A percentile compares a stretch with the other conserved stretches of the same genome.
These are phyloP conservation scores for Starmerella sp. DNA, from an alignment of 805 yeast species.

Conservation along the genomic window DNA sequence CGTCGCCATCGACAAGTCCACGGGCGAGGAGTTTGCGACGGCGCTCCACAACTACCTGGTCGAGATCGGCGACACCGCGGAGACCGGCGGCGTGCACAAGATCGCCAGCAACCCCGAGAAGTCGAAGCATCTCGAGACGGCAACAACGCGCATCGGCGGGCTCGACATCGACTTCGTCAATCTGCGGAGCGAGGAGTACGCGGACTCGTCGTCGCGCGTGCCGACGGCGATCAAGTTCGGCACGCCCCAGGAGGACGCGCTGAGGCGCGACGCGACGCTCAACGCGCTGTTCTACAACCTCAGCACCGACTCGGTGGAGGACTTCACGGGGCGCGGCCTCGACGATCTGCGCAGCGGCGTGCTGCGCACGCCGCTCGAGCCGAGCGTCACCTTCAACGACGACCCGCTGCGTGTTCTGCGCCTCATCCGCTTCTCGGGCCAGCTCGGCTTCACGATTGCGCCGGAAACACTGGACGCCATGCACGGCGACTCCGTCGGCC, in stretches of 20 bases:
- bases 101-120: conserved; percentile 90
- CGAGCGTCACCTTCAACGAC: conserved; percentile 75
- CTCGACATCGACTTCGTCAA: conserved; percentile 91
- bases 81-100: conserved; percentile 45
- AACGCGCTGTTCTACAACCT: conserved; percentile 87
- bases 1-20: conserved; percentile 71
- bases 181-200: conserved; percentile 74
- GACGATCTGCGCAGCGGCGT: conserved; percentile 59
- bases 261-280: conserved; percentile 87
- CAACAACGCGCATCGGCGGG: conserved; percentile 76
- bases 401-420: conserved; percentile 89
- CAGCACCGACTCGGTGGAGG: conserved; percentile 59
- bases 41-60: conserved; percentile 43
- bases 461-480: conserved; percentile 48
- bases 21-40: conserved; percentile 79
- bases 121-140: conserved; percentile 92
- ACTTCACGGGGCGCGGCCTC: conserved; percentile 67
- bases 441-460: conserved; percentile 60
- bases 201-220: conserved; percentile 63
- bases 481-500: conserved; percentile 45
- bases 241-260: conserved; percentile 83
- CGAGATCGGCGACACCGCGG: conserved; percentile 17
- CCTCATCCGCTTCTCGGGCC: conserved; percentile 72
- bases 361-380: conserved; percentile 78
- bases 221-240: conserved; percentile 68